Conservation (phyloP, 306 rosid species). For the Castanea crenata region DNA sequence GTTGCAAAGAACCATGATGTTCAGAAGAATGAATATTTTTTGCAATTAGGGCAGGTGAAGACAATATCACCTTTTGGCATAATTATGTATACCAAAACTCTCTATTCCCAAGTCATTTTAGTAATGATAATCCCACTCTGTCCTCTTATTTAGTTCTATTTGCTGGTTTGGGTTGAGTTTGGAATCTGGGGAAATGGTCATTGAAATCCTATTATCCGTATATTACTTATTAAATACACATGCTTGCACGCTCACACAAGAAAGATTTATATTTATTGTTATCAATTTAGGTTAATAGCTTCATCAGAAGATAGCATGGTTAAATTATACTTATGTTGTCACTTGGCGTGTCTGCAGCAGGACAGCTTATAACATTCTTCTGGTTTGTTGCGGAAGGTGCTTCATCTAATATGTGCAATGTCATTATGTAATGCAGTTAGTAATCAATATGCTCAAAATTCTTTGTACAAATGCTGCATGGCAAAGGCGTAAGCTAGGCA, state of each 20-base stretch:
- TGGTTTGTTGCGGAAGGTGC: constrained; percentile 5
- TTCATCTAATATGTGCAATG: constrained; percentile 30
- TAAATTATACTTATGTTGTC: background rate
- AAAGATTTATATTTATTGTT: background rate
- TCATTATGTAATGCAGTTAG: constrained; percentile 57
- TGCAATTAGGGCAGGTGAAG: constrained; percentile 87
- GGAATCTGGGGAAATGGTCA: background rate
- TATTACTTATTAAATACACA: background rate
- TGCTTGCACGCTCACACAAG: background rate
- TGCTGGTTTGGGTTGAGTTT: background rate
- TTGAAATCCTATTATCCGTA: background rate
- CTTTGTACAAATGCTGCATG: constrained; percentile 92
- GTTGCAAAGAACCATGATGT: constrained; percentile 64
- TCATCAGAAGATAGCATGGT: background rate
- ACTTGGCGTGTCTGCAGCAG: constrained; percentile 6
- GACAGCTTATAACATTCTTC: background rate
- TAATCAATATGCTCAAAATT: constrained; percentile 70
- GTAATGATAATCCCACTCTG: background rate
- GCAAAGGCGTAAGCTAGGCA: constrained; percentile 99
- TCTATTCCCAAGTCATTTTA: background rate
- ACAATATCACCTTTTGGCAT: constrained; percentile 10
- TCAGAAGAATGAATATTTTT: constrained; percentile 67
- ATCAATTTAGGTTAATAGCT: background rate
- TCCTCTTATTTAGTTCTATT: background rate
- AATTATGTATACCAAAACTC: background rate